Evolutionary conservation across 2,329 filamentous ascomycete genomes (phyloP).

Genomic region (Clonostachys sp.): DNA sequence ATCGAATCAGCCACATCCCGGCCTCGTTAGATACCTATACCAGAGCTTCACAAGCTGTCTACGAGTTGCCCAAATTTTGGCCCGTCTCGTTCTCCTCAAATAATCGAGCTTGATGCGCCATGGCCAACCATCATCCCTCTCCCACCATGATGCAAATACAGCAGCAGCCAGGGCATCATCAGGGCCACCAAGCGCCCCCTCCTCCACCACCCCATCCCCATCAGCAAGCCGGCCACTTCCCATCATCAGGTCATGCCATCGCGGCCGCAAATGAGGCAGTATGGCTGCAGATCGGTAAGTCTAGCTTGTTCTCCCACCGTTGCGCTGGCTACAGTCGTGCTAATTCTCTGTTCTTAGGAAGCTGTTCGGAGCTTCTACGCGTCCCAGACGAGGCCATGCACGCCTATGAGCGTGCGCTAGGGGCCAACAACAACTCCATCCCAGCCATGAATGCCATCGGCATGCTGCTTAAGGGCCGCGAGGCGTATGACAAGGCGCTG

Average conservation of each 20-base stretch:
- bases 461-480: slow-evolving; percentile 82
- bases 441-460: slow-evolving; percentile 93
- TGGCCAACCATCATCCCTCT: slow-evolving; percentile 78
- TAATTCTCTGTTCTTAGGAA: slow-evolving; percentile 48
- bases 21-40: too few species aligned
- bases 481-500: slow-evolving; percentile 90
- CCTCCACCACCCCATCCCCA: slow-evolving; percentile 26
- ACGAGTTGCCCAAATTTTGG: background rate
- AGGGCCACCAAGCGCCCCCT: slow-evolving; percentile 53
- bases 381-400: slow-evolving; percentile 84
- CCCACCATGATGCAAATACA: slow-evolving; percentile 72
- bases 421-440: slow-evolving; percentile 83
- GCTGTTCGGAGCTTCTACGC: slow-evolving; percentile 80
- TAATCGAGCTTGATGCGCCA: slow-evolving; percentile 19
- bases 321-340: background rate
- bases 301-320: background rate
- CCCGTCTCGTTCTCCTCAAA: background rate
- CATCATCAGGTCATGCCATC: slow-evolving; percentile 66
- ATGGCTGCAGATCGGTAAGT: slow-evolving; percentile 89
- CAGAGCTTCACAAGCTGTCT: too few species aligned
- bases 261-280: slow-evolving; percentile 77
- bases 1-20: too few species aligned
- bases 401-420: slow-evolving; percentile 85
- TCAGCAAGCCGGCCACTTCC: slow-evolving; percentile 49
- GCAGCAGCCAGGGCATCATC: slow-evolving; percentile 52